Evolutionary conservation across 2,329 filamentous ascomycete species (phyloP).

Genomic region (Colletotrichum noveboracense): DNA sequence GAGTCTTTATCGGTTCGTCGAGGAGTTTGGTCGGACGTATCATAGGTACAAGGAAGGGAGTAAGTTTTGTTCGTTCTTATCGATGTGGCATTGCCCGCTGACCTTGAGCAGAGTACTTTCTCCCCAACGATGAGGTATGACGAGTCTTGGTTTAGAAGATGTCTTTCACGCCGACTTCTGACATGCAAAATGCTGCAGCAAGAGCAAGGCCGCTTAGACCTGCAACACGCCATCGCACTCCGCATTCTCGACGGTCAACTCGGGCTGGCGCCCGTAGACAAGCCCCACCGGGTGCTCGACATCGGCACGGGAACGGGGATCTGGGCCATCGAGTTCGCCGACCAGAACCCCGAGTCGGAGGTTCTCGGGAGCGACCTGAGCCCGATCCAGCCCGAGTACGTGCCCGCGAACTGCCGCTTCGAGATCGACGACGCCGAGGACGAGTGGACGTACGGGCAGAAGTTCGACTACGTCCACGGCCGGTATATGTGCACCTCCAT

Average conservation of each 20-base stretch:
- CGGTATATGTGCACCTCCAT: slow-evolving; percentile 36
- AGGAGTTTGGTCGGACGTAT: slow-evolving; percentile 15
- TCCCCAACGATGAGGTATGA: slow-evolving; percentile 15
- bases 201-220: slow-evolving; percentile 46
- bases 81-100: background rate
- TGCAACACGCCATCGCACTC: slow-evolving; percentile 39
- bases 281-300: slow-evolving; percentile 24
- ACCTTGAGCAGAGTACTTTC: slow-evolving; percentile 1
- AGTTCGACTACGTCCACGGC: slow-evolving; percentile 15
- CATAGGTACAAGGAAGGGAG: slow-evolving; percentile 13
- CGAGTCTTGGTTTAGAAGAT: background rate
- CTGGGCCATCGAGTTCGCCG: slow-evolving; percentile 45
- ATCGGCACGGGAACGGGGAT: slow-evolving; percentile 32
- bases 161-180: background rate
- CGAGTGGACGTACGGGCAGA: slow-evolving; percentile 24
- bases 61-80: background rate
- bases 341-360: slow-evolving; percentile 35
- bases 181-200: background rate
- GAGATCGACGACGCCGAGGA: slow-evolving; percentile 41
- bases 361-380: slow-evolving; percentile 44
- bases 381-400: slow-evolving; percentile 43
- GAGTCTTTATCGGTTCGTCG: slow-evolving; percentile 7
- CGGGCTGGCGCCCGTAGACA: background rate
- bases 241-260: slow-evolving; percentile 8
- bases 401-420: slow-evolving; percentile 43